These are phyloP conservation scores for Fragilariopsis cylindrus DNA, from an alignment of 108 stramenopile species.

Conservation along the genomic window DNA sequence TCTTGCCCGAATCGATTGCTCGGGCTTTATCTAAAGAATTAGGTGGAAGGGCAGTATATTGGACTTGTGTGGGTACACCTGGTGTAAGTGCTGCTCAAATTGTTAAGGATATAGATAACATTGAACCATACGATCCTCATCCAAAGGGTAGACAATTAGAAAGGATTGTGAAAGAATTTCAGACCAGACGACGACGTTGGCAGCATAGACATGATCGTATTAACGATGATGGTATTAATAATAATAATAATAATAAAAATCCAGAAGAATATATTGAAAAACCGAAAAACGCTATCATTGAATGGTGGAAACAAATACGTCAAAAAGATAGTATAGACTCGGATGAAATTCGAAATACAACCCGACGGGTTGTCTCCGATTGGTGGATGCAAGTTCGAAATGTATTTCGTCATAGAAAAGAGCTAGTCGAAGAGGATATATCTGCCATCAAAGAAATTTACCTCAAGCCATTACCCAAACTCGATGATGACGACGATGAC, in stretches of 20 bases:
- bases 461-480: slow-evolving; percentile 2
- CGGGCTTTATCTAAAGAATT: slow-evolving; percentile 42
- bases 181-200: slow-evolving; percentile 28
- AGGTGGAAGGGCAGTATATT: slow-evolving; percentile 53
- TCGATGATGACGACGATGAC: slow-evolving; percentile 18
- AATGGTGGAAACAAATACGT: slow-evolving; percentile 29
- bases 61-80: slow-evolving; percentile 60
- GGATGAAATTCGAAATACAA: slow-evolving; percentile 15
- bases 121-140: slow-evolving; percentile 25
- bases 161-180: slow-evolving; percentile 28
- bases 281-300: slow-evolving; percentile 5
- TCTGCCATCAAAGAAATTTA: slow-evolving; percentile 32
- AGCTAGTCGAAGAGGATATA: slow-evolving; percentile 30
- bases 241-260: background rate
- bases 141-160: slow-evolving; percentile 25
- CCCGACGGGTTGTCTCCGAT: slow-evolving; percentile 1
- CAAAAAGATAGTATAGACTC: background rate
- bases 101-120: slow-evolving; percentile 34
- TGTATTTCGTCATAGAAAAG: slow-evolving; percentile 9
- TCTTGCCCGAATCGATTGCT: slow-evolving; percentile 67
- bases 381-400: slow-evolving; percentile 27
- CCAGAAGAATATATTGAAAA: background rate
- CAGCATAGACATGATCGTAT: slow-evolving; percentile 16
- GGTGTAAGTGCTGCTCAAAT: slow-evolving; percentile 41
- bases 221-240: background rate